A percentile compares a stretch with the other conserved stretches of the same genome.
These are phyloP conservation scores for Trichoderma virens DNA, from an alignment of 495 filamentous ascomycete genomes.

Conservation along the genomic window DNA sequence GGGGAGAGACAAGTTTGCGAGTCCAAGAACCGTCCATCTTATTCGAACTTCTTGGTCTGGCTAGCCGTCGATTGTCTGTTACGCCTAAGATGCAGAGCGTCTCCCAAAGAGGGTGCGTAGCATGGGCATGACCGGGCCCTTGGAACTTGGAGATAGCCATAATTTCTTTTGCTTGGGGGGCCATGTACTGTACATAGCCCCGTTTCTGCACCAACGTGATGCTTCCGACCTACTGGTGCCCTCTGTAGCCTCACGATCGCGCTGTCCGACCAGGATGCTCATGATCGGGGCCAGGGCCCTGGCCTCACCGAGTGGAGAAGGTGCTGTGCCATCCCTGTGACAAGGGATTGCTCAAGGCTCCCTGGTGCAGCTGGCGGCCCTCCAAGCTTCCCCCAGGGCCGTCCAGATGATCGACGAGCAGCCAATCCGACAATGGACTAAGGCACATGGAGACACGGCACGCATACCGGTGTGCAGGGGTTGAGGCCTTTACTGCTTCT, in stretches of 20 bases:
- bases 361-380: not conserved
- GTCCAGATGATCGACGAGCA: not conserved
- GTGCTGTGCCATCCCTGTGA: not conserved
- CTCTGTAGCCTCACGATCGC: not conserved
- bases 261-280: not conserved
- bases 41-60: not conserved
- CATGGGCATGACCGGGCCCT: not conserved
- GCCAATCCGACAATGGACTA: not conserved
- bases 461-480: constrained; percentile 6
- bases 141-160: not conserved
- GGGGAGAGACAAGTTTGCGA: not conserved
- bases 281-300: not conserved
- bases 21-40: not conserved
- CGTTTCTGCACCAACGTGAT: not conserved
- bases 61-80: not conserved
- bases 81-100: not conserved
- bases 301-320: constrained; percentile 6
- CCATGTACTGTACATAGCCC: not conserved
- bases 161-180: not conserved
- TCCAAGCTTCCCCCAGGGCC: not conserved
- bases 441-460: not conserved
- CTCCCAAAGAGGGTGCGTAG: not conserved
- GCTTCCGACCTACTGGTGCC: not conserved
- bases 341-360: not conserved
- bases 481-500: not conserved